Evolutionary conservation across 345 rosid genomes (phyloP).

Genomic region (Tarenaya hassleriana): DNA sequence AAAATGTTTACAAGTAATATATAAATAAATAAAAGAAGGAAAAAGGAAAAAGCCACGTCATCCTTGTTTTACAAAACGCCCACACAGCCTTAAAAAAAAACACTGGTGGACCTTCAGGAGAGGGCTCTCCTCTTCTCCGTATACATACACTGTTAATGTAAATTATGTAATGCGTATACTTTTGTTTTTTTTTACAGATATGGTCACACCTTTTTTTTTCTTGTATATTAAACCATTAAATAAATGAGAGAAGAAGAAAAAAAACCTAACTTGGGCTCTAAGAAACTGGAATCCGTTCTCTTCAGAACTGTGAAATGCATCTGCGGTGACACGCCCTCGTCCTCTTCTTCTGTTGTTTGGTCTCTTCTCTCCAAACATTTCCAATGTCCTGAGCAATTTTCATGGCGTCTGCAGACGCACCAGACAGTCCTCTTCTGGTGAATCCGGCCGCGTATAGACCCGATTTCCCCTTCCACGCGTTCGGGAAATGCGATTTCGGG

Average conservation of each 20-base stretch:
- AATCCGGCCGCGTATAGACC: conserved; percentile 90
- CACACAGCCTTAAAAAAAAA: conserved; percentile 28
- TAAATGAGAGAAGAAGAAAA: not conserved
- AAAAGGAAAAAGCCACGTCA: conserved; percentile 35
- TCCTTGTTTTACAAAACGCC: conserved; percentile 53
- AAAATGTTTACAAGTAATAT: not conserved
- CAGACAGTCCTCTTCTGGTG: conserved; percentile 76
- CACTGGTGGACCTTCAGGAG: conserved; percentile 40
- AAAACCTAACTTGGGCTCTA: conserved; percentile 17
- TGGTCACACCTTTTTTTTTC: not conserved
- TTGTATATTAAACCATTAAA: conserved; percentile 9
- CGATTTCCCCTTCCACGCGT: conserved; percentile 73
- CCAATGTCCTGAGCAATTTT: conserved; percentile 72
- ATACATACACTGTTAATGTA: not conserved
- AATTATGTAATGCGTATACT: not conserved
- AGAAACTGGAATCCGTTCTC: conserved; percentile 2
- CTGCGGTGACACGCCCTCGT: conserved; percentile 50
- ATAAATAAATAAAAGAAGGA: conserved; percentile 1
- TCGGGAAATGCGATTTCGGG: conserved; percentile 54
- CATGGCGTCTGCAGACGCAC: conserved; percentile 72
- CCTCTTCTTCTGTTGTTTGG: conserved; percentile 48
- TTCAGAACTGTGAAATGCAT: conserved; percentile 57
- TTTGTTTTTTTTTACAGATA: conserved; percentile 3
- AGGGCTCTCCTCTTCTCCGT: conserved; percentile 38
- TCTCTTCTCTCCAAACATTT: conserved; percentile 71